These are phyloP conservation scores for Gomphus sp. DNA, from an alignment of 1,284 basidiomycete species.

Conservation along the genomic window DNA sequence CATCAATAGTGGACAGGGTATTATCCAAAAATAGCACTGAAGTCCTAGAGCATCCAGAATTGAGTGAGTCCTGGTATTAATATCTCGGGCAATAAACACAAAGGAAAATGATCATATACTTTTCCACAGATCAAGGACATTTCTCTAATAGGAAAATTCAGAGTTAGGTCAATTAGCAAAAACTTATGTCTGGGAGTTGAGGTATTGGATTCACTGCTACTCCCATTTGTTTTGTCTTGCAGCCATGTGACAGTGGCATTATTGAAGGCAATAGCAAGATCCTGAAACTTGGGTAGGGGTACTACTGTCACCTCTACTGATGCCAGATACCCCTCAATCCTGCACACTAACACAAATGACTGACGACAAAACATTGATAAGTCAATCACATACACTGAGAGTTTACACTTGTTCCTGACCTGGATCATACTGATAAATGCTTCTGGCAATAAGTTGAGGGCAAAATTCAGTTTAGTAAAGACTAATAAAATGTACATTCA, in stretches of 20 bases:
- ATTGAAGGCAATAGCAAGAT: conserved; percentile 52
- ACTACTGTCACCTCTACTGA: conserved; percentile 60
- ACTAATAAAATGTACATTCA: conserved; percentile 31
- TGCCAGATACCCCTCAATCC: conserved; percentile 84
- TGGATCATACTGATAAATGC: conserved; percentile 84
- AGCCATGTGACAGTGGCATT: conserved; percentile 90
- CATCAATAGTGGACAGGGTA: conserved; percentile 77
- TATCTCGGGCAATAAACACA: background rate
- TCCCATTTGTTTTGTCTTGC: conserved; percentile 45
- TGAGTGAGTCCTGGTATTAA: background rate
- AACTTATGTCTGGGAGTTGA: conserved; percentile 75
- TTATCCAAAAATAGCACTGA: conserved; percentile 84
- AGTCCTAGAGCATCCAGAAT: conserved; percentile 67
- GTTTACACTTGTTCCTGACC: conserved; percentile 25
- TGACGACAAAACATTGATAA: conserved; percentile 20
- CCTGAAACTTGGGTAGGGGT: conserved; percentile 39
- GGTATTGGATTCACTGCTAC: conserved; percentile 49
- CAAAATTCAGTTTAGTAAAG: conserved; percentile 81
- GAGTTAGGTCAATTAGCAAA: conserved; percentile 67
- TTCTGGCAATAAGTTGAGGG: conserved; percentile 80
- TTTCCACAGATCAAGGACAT: conserved; percentile 73
- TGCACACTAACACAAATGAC: conserved; percentile 77
- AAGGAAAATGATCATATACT: background rate
- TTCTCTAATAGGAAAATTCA: conserved; percentile 73
- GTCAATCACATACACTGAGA: background rate